phyloP scores from a whole-genome alignment of 208 protist species.

The Leishmania lainsoni region DNA sequence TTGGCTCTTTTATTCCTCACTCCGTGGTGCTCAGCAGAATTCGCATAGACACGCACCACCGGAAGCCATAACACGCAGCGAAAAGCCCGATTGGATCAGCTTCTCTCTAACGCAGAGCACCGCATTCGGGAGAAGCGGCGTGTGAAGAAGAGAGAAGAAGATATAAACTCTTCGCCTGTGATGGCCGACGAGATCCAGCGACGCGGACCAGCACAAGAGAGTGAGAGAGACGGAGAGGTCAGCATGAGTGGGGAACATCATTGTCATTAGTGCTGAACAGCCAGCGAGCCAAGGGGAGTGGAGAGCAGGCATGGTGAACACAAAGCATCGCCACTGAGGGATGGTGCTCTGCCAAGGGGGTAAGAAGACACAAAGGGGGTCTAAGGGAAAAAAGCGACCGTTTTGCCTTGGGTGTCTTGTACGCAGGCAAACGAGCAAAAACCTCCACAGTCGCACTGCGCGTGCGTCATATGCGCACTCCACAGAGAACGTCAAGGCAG shows the following conservation, averaged over 20 bases:
- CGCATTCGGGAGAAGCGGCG: not conserved
- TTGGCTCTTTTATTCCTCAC: not conserved
- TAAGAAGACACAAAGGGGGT: not conserved
- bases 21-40: too few species aligned
- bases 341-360: not conserved
- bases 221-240: not conserved
- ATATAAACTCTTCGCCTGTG: not conserved
- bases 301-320: not conserved
- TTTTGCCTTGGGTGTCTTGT: not conserved
- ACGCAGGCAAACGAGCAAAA: not conserved
- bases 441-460: not conserved
- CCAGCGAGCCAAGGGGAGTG: not conserved
- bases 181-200: not conserved
- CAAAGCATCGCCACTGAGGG: not conserved
- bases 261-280: not conserved
- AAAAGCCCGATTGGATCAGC: not conserved
- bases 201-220: not conserved
- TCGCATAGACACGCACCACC: not conserved
- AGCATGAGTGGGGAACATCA: not conserved
- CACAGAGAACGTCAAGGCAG: not conserved
- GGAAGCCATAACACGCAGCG: not conserved
- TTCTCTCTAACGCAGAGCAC: not conserved
- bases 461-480: too few species aligned
- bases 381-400: not conserved
- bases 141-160: not conserved